phyloP scores from a whole-genome alignment of 441 rosid genomes.

The Eutrema salsugineum region DNA sequence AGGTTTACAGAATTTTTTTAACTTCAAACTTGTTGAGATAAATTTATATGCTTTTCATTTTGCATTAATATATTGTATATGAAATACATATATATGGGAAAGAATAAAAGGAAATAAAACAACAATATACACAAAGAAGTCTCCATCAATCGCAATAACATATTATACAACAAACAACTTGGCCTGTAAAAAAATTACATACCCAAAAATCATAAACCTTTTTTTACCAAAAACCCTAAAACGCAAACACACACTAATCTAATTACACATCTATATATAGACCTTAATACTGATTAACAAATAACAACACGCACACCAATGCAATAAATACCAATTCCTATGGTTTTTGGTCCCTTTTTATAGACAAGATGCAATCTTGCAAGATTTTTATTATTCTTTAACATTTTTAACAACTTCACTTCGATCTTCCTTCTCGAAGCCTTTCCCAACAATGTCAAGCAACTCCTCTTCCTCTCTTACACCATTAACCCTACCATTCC shows the following conservation, averaged over 20 bases:
- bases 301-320: slow-evolving; percentile 18
- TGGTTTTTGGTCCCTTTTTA: slow-evolving; percentile 11
- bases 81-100: neutral
- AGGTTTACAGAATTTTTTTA: too few relatives aligned
- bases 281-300: slow-evolving; percentile 10
- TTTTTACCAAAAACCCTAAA: slow-evolving; percentile 10
- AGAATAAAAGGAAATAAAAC: neutral
- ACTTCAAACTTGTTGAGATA: too few relatives aligned
- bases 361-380: slow-evolving; percentile 10
- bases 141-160: neutral
- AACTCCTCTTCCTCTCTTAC: slow-evolving; percentile 36
- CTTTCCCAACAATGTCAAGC: slow-evolving; percentile 28
- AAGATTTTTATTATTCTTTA: neutral
- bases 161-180: neutral
- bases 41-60: too few relatives aligned
- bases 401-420: slow-evolving; percentile 8
- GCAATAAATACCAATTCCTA: slow-evolving; percentile 4
- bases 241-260: slow-evolving; percentile 8
- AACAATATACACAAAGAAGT: neutral
- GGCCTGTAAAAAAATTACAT: neutral
- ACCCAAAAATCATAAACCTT: neutral
- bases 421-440: slow-evolving; percentile 33
- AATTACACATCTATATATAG: slow-evolving; percentile 15
- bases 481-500: slow-evolving; percentile 34
- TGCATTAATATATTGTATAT: too few relatives aligned